A percentile compares a stretch with the other conserved stretches of the same genome.
phyloP scores from a whole-genome alignment of 805 yeast genomes.

The Ogataea sp. region DNA sequence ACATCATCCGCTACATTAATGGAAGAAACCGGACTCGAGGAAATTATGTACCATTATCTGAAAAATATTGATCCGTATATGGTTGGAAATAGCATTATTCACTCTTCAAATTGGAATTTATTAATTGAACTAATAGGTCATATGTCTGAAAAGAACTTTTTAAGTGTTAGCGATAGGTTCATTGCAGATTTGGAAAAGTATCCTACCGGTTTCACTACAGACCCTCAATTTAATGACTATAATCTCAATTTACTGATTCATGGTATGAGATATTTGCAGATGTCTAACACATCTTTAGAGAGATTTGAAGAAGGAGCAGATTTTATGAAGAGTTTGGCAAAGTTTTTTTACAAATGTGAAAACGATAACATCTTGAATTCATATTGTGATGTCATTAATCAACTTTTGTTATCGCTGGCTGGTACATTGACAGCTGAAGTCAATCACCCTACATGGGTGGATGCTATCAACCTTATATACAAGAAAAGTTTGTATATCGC shows the following conservation, averaged over 20 bases:
- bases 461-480: conserved; percentile 61
- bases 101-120: conserved; percentile 90
- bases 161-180: conserved; percentile 87
- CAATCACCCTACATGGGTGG: conserved; percentile 92
- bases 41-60: conserved; percentile 84
- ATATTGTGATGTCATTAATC: conserved; percentile 77
- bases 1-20: conserved; percentile 68
- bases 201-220: conserved; percentile 41
- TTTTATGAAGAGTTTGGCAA: conserved; percentile 75
- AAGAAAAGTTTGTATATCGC: conserved; percentile 35
- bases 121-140: conserved; percentile 84
- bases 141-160: conserved; percentile 78
- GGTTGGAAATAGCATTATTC: conserved; percentile 58
- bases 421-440: conserved; percentile 87
- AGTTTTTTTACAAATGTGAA: conserved; percentile 63
- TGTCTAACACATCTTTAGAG: conserved; percentile 82
- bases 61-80: conserved; percentile 76
- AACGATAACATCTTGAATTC: conserved; percentile 63
- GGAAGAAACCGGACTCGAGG: conserved; percentile 79
- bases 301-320: conserved; percentile 90
- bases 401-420: conserved; percentile 72
- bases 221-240: conserved; percentile 36
- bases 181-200: conserved; percentile 86
- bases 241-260: conserved; percentile 67
- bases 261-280: conserved; percentile 82